phyloP scores from a whole-genome alignment of 208 protist species.

The Trypanosomatidae sp. region DNA sequence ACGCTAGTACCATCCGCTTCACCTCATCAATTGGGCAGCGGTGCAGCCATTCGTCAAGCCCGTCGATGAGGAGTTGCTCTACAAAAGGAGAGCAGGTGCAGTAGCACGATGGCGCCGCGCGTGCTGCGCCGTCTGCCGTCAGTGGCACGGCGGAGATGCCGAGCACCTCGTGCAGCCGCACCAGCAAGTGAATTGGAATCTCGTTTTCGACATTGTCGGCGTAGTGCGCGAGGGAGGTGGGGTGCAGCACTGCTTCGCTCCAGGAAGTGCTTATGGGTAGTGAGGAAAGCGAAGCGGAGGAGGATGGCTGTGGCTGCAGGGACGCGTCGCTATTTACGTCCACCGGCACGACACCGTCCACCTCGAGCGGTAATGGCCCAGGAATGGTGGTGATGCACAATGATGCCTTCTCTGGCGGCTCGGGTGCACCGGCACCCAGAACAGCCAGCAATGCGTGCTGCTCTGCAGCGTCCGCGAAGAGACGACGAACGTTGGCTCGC shows the following conservation, averaged over 20 bases:
- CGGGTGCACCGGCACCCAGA: conserved; percentile 27
- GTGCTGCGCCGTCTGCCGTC: neutral
- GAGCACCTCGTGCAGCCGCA: conserved; percentile 49
- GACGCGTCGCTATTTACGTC: neutral
- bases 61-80: conserved; percentile 87
- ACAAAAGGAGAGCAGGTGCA: conserved; percentile 32
- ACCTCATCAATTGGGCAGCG: conserved; percentile 32
- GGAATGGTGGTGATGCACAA: conserved; percentile 4
- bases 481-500: conserved; percentile 44
- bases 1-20: conserved; percentile 60
- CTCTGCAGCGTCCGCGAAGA: conserved; percentile 51
- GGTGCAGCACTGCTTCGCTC: conserved; percentile 28
- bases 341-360: neutral
- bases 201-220: conserved; percentile 36
- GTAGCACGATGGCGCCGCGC: neutral
- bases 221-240: conserved; percentile 52
- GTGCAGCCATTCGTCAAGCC: conserved; percentile 67
- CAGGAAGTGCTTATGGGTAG: conserved; percentile 26
- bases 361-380: neutral
- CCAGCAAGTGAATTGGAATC: conserved; percentile 45
- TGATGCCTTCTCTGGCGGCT: neutral
- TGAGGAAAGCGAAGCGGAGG: neutral
- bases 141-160: conserved; percentile 10
- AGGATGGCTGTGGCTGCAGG: neutral
- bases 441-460: conserved; percentile 33